Conservation (phyloP, 768 basidiomycete species). For the Rhodotorula toruloides region DNA sequence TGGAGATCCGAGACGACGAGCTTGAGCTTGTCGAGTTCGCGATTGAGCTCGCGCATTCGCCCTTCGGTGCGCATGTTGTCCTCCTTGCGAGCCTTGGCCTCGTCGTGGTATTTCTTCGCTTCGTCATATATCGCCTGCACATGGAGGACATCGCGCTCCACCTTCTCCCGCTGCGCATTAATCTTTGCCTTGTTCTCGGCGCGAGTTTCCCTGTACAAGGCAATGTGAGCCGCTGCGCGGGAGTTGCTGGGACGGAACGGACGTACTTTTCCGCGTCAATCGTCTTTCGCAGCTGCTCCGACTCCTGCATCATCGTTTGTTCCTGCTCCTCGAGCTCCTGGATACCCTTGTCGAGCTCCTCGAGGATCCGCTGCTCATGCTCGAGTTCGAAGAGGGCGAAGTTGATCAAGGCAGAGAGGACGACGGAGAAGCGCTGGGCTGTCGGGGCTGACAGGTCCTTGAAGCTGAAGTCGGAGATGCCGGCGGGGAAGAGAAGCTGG, state of each 20-base stretch:
- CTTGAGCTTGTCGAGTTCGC: conserved; percentile 18
- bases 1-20: conserved; percentile 19
- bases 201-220: conserved; percentile 1
- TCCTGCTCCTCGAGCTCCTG: conserved; percentile 15
- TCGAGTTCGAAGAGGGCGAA: conserved; percentile 42
- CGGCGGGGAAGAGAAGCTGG: conserved; percentile 36
- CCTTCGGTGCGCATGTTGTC: neutral
- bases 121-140: conserved; percentile 9
- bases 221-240: neutral
- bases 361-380: conserved; percentile 22
- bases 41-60: conserved; percentile 14
- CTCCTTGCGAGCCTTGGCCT: conserved; percentile 11
- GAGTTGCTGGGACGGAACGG: neutral
- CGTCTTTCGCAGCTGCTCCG: conserved; percentile 10
- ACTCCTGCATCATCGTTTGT: conserved; percentile 17
- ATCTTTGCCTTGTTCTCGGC: conserved; percentile 11
- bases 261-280: conserved; percentile 25
- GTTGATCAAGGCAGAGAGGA: conserved; percentile 41
- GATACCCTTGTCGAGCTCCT: conserved; percentile 30
- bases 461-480: conserved; percentile 39
- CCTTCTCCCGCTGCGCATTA: neutral
- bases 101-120: neutral
- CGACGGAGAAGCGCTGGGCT: conserved; percentile 21
- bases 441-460: conserved; percentile 39
- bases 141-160: neutral